A percentile compares a stretch with the other conserved stretches of the same genome.
These are phyloP conservation scores for Artemisia annua DNA, from an alignment of 129 eudicot species.

Conservation along the genomic window DNA sequence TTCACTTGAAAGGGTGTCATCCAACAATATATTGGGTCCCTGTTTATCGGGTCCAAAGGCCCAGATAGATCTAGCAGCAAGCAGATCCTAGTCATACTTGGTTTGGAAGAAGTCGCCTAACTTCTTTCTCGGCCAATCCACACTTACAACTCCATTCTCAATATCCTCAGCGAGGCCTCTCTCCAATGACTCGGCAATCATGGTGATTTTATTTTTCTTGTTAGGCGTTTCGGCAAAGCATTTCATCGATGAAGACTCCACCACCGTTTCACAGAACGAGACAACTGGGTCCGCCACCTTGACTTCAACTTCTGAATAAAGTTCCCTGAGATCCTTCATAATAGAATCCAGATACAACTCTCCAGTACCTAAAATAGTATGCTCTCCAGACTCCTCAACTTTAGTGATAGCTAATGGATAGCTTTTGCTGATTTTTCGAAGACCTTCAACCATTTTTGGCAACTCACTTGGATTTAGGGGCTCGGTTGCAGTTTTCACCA, in stretches of 20 bases:
- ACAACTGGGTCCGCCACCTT: conserved; percentile 99
- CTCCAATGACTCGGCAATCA: conserved; percentile 97
- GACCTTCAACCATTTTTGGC: conserved; percentile 99
- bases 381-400: conserved; percentile 97
- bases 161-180: conserved; percentile 97
- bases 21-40: conserved; percentile 86
- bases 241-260: conserved; percentile 91
- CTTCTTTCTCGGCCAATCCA: conserved; percentile 91
- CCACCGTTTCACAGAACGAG: conserved; percentile 96
- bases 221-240: conserved; percentile 98
- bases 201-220: conserved; percentile 93
- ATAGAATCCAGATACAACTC: conserved; percentile 93
- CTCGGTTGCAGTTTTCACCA: conserved; percentile 99
- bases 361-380: conserved; percentile 92
- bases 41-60: conserved; percentile 96
- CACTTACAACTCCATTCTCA: conserved; percentile 86
- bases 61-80: conserved; percentile 97
- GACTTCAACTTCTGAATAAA: conserved; percentile 95
- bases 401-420: conserved; percentile 93
- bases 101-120: conserved; percentile 87
- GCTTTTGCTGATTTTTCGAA: conserved; percentile 91
- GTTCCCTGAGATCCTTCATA: conserved; percentile 97
- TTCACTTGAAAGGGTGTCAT: conserved; percentile 95
- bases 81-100: conserved; percentile 96
- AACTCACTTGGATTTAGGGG: conserved; percentile 95